Percentiles rank a stretch among this genome's conserved stretches.
Evolutionary conservation across 768 basidiomycete genomes (phyloP).

Genomic region (Leccinum imitatum): DNA sequence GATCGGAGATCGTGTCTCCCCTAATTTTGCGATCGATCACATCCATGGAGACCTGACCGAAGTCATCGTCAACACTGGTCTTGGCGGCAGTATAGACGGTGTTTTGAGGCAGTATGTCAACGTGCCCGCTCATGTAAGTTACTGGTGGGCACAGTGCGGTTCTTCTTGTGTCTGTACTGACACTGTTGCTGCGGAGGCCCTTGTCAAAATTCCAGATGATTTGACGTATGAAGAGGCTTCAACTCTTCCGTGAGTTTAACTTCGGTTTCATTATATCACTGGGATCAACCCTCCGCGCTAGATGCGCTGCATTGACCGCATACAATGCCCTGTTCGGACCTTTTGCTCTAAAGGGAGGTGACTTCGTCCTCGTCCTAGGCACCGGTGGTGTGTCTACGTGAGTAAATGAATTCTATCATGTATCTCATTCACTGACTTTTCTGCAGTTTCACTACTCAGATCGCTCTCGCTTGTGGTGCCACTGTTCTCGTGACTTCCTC

Average conservation of each 20-base stretch:
- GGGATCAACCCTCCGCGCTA: constrained; percentile 13
- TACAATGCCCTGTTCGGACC: constrained; percentile 58
- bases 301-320: constrained; percentile 62
- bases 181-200: constrained; percentile 32
- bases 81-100: constrained; percentile 52
- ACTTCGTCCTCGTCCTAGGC: constrained; percentile 54
- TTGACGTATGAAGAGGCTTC: constrained; percentile 64
- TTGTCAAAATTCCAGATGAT: constrained; percentile 54
- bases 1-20: constrained; percentile 54
- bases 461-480: constrained; percentile 63
- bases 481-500: constrained; percentile 67
- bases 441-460: constrained; percentile 53
- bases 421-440: background rate
- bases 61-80: constrained; percentile 34
- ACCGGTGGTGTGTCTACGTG: constrained; percentile 59
- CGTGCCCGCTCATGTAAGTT: constrained; percentile 45
- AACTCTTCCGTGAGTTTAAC: constrained; percentile 51
- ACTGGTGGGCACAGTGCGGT: background rate
- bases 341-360: constrained; percentile 55
- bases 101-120: constrained; percentile 53
- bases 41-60: constrained; percentile 43
- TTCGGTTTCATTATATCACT: background rate
- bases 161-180: background rate
- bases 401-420: constrained; percentile 4
- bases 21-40: constrained; percentile 52